phyloP scores from a whole-genome alignment of 805 yeast species.

The Candida suzukii region DNA sequence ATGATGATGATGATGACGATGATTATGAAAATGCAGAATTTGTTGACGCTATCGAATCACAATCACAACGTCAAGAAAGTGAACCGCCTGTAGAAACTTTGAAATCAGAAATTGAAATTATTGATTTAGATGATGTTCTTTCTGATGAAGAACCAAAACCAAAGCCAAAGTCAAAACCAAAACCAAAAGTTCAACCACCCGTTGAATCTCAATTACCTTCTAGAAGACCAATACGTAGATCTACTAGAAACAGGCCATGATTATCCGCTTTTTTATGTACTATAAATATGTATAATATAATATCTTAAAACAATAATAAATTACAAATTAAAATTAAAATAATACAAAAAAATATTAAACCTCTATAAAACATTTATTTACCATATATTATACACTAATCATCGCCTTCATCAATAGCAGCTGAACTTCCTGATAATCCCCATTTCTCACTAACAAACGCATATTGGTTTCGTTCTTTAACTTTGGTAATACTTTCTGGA shows the following conservation, averaged over 20 bases:
- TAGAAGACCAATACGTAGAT: not conserved
- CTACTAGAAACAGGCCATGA: not conserved
- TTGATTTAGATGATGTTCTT: not conserved
- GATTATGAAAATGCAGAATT: not conserved
- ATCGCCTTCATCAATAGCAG: constrained; percentile 19
- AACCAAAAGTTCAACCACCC: too few relatives aligned
- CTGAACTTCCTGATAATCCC: constrained; percentile 28
- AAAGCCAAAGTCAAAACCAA: too few relatives aligned
- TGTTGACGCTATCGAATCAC: not conserved
- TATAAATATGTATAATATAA: not conserved
- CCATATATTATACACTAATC: not conserved
- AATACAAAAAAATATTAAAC: not conserved
- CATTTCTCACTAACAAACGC: constrained; percentile 24
- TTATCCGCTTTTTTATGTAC: too few relatives aligned
- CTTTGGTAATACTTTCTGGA: constrained; percentile 21
- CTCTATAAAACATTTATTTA: too few relatives aligned
- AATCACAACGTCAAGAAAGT: not conserved
- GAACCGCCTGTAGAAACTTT: too few relatives aligned
- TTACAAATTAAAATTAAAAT: not conserved
- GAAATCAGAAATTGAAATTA: not conserved
- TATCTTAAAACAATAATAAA: not conserved
- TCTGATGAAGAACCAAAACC: not conserved
- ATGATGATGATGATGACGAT: not conserved
- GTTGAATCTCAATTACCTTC: not conserved
- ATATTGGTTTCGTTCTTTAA: constrained; percentile 18